Percentiles rank a stretch among this genome's conserved stretches.
Conservation (phyloP, 495 filamentous ascomycete genomes). For the Penicillium simplicissimum region DNA sequence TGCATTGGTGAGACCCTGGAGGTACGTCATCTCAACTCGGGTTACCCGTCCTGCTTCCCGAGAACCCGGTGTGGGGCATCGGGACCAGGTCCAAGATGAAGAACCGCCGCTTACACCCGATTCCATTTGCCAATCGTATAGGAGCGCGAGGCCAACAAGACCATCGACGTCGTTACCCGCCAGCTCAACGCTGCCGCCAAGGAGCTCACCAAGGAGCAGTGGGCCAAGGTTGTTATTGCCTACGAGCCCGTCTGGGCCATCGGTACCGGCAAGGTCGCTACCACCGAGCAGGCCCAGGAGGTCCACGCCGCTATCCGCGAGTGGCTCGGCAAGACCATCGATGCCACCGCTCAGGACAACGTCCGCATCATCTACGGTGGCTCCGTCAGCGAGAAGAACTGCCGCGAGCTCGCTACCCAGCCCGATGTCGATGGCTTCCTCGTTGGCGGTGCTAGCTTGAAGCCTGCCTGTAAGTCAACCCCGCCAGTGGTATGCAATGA, state of each 20-base stretch:
- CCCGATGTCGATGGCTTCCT: slow-evolving; percentile 97
- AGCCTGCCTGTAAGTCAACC: slow-evolving; percentile 84
- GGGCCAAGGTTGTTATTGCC: slow-evolving; percentile 92
- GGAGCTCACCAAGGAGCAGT: slow-evolving; percentile 66
- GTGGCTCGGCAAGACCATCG: slow-evolving; percentile 78
- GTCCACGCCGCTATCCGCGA: slow-evolving; percentile 89
- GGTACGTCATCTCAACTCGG: slow-evolving; percentile 40
- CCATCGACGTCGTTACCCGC: slow-evolving; percentile 83
- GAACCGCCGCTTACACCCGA: slow-evolving; percentile 32
- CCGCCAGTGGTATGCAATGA: not conserved
- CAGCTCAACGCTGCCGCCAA: slow-evolving; percentile 72
- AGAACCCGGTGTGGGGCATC: slow-evolving; percentile 30
- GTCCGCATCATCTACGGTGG: slow-evolving; percentile 95
- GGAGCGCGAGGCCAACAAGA: slow-evolving; percentile 85
- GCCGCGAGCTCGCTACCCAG: slow-evolving; percentile 86
- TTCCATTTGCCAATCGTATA: slow-evolving; percentile 26
- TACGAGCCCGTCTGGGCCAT: slow-evolving; percentile 99
- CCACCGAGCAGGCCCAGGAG: slow-evolving; percentile 90
- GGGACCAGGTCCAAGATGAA: slow-evolving; percentile 20
- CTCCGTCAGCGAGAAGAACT: slow-evolving; percentile 97
- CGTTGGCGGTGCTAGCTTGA: slow-evolving; percentile 96
- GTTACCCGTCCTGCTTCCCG: slow-evolving; percentile 30
- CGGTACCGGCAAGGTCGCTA: slow-evolving; percentile 96
- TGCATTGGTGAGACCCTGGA: slow-evolving; percentile 95
- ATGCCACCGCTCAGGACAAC: slow-evolving; percentile 66